A percentile compares a stretch with the other conserved stretches of the same genome.
Evolutionary conservation across 345 rosid species (phyloP).

Genomic region (Balakata baccata): DNA sequence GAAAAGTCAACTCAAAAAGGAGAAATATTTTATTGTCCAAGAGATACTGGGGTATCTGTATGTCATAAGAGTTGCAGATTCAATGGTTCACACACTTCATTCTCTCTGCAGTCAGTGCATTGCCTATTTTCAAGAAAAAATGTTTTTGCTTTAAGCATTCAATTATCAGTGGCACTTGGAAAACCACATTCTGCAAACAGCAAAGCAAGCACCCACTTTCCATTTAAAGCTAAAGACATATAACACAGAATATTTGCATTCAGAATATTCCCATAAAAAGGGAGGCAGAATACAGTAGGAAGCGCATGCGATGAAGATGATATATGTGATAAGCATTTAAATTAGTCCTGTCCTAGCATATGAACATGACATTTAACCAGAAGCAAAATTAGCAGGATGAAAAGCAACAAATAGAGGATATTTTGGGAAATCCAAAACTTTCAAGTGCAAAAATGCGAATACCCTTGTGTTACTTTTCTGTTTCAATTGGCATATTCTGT

Average conservation of each 20-base stretch:
- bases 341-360: background rate
- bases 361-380: background rate
- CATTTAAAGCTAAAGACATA: too few relatives aligned
- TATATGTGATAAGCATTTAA: background rate
- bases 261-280: conserved; percentile 18
- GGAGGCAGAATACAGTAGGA: background rate
- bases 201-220: too few relatives aligned
- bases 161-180: background rate
- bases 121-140: conserved; percentile 19
- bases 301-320: conserved; percentile 8
- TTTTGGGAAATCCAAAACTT: background rate
- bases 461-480: background rate
- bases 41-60: conserved; percentile 14
- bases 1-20: conserved; percentile 6
- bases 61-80: conserved; percentile 18
- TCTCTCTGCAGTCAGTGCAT: conserved; percentile 15
- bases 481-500: conserved; percentile 9
- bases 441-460: background rate
- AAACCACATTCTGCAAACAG: background rate
- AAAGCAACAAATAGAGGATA: background rate
- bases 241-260: too few relatives aligned
- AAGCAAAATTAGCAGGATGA: conserved; percentile 13
- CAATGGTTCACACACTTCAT: conserved; percentile 17
- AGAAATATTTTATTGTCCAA: conserved; percentile 6
- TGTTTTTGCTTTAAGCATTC: conserved; percentile 19